Evolutionary conservation across 495 filamentous ascomycete genomes (phyloP), one percentile per base, ranked within the genome.

Genomic region (Lophiotrema nucula): DNA sequence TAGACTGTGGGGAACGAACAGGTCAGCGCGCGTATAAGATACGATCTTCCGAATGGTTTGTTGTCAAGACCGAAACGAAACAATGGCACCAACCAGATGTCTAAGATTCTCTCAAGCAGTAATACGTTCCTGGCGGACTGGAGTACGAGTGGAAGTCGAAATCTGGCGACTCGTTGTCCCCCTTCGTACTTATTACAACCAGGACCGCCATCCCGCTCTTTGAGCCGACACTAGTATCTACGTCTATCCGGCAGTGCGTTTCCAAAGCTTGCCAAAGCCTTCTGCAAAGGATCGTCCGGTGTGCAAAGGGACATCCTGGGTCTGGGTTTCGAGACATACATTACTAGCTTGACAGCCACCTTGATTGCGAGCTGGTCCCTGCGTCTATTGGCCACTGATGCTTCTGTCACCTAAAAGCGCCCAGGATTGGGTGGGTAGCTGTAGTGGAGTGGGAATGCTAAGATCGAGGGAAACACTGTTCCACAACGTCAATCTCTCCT

Each of bases 261-360:
- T 53, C 58, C 57, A 66, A 66, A 56, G 47, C 57, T 62, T 60
- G 59, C 57, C 46, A 12, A 56, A 62, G 45, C 38, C 31, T 47
- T 42, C 33, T 55, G 59, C 59, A 57, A 11, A 47, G 44, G 24
- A 15, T 5, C 45, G 38, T 57, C 46, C 60, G 60, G 60, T 53
- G 53, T 57, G 53, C 43, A 41, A 57, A 35, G 23, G 47, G 15
- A 24, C 31, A 52, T 43, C 41, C 35, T 47, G 47, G 46, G 60
- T 57, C 55, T n/a, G n/a, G n/a, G n/a, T n/a, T n/a, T n/a, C n/a
- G n/a, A n/a, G n/a, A n/a, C n/a, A n/a, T n/a, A n/a, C n/a, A n/a
- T n/a, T n/a, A n/a, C n/a, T n/a, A n/a, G n/a, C n/a, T n/a, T n/a
- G n/a, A n/a, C n/a, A n/a, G n/a, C n/a, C n/a, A n/a, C n/a, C n/a